These are phyloP conservation scores for Arctostaphylos glauca DNA, from an alignment of 148 eudicot genomes.

Conservation along the genomic window DNA sequence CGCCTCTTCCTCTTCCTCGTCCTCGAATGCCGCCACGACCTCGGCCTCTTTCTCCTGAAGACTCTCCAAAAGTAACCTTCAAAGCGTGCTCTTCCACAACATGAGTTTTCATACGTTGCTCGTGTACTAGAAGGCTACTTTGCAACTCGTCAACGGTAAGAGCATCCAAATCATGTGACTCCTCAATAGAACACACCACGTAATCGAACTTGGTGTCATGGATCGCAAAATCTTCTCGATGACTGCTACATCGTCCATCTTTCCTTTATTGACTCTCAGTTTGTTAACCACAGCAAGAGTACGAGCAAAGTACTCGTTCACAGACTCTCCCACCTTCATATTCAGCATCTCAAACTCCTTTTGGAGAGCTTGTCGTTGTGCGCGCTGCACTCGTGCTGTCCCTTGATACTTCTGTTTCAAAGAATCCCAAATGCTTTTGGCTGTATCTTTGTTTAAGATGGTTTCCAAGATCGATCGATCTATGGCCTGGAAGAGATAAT, in stretches of 20 bases:
- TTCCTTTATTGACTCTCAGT: background rate
- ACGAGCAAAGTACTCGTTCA: no score
- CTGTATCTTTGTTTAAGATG: background rate
- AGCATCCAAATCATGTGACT: constrained; percentile 9
- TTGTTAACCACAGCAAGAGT: no score
- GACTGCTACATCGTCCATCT: background rate
- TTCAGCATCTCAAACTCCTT: no score
- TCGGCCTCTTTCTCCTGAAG: background rate
- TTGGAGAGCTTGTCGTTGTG: no score
- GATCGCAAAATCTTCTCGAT: constrained; percentile 2
- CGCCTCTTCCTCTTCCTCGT: constrained; percentile 6
- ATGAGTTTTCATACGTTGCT: constrained; percentile 7
- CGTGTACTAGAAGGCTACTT: background rate
- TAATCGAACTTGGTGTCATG: background rate
- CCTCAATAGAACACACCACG: no score
- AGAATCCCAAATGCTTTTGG: constrained; percentile 1
- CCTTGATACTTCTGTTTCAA: background rate
- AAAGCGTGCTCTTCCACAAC: background rate
- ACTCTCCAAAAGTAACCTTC: constrained; percentile 7
- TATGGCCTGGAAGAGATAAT: background rate
- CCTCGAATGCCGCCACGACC: background rate
- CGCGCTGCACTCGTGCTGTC: no score
- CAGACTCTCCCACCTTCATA: no score
- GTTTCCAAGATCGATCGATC: constrained; percentile 6
- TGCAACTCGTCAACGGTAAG: constrained; percentile 6